Conservation (phyloP, 768 basidiomycete genomes). For the Russula virescens region DNA sequence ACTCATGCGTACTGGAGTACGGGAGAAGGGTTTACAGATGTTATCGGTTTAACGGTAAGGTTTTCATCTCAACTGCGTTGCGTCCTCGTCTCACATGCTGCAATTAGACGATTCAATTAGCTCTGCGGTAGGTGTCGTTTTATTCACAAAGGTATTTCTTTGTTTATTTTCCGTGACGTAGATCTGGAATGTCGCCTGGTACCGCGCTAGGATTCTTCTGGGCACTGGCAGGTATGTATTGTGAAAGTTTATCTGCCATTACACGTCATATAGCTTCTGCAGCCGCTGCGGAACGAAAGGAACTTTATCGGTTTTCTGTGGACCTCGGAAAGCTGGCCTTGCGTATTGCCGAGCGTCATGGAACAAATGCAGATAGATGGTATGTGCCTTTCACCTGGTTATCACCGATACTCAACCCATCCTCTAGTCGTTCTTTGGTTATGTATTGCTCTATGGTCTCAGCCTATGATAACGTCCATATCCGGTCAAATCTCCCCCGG, state of each 20-base stretch:
- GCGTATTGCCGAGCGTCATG: constrained; percentile 59
- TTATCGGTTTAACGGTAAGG: constrained; percentile 58
- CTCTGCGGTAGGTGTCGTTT: constrained; percentile 42
- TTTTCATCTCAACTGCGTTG: background rate
- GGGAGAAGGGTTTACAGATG: constrained; percentile 48
- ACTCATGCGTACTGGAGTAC: constrained; percentile 67
- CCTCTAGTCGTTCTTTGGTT: constrained; percentile 50
- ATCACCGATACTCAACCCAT: constrained; percentile 10
- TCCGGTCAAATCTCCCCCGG: constrained; percentile 54
- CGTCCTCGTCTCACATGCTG: background rate
- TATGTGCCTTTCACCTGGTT: constrained; percentile 26
- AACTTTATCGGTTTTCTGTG: constrained; percentile 60
- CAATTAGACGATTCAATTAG: constrained; percentile 55
- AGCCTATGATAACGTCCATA: constrained; percentile 60
- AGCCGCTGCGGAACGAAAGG: constrained; percentile 57
- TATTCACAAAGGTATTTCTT: background rate
- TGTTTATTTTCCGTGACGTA: constrained; percentile 25
- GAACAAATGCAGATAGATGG: constrained; percentile 65
- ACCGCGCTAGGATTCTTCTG: constrained; percentile 70
- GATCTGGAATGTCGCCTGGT: constrained; percentile 63
- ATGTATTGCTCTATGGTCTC: constrained; percentile 59
- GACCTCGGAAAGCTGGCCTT: constrained; percentile 64
- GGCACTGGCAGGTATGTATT: constrained; percentile 52
- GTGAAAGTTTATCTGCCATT: background rate
- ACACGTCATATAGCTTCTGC: constrained; percentile 2